Evolutionary conservation across 352 stramenopile genomes (phyloP).

Genomic region (Globisporangium ultimum): DNA sequence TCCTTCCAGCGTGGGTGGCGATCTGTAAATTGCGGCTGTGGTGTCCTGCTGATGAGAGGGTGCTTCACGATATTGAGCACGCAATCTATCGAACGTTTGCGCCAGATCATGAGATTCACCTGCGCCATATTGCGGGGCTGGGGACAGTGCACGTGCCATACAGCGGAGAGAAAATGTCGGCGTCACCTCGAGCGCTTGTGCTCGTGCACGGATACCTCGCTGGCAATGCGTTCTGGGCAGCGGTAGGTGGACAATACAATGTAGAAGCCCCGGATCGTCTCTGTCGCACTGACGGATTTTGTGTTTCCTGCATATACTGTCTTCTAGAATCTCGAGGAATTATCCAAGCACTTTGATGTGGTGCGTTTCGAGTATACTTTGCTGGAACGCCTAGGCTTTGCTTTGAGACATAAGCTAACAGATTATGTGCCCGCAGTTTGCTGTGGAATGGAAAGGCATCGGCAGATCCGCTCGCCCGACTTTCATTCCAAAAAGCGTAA

Average conservation of each 20-base stretch:
- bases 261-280: too few species aligned
- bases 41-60: slow-evolving; percentile 4
- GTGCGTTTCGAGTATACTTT: background rate
- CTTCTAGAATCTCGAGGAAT: slow-evolving; percentile 2
- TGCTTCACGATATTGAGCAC: slow-evolving; percentile 2
- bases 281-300: too few species aligned
- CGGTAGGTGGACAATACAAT: slow-evolving; percentile 8
- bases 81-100: slow-evolving; percentile 4
- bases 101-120: background rate
- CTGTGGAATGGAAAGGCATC: slow-evolving; percentile 8
- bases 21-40: slow-evolving; percentile 12
- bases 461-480: slow-evolving; percentile 2
- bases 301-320: too few species aligned
- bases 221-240: slow-evolving; percentile 27
- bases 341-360: slow-evolving; percentile 5
- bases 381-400: too few species aligned
- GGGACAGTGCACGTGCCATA: slow-evolving; percentile 5
- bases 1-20: slow-evolving; percentile 21
- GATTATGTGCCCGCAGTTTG: background rate
- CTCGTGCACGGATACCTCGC: slow-evolving; percentile 21
- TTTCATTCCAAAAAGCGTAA: slow-evolving; percentile 5
- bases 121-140: background rate
- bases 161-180: background rate
- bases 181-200: slow-evolving; percentile 10
- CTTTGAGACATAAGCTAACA: too few species aligned